Conservation (phyloP, 2,329 filamentous ascomycete species). For the Tolypocladium nubicola region DNA sequence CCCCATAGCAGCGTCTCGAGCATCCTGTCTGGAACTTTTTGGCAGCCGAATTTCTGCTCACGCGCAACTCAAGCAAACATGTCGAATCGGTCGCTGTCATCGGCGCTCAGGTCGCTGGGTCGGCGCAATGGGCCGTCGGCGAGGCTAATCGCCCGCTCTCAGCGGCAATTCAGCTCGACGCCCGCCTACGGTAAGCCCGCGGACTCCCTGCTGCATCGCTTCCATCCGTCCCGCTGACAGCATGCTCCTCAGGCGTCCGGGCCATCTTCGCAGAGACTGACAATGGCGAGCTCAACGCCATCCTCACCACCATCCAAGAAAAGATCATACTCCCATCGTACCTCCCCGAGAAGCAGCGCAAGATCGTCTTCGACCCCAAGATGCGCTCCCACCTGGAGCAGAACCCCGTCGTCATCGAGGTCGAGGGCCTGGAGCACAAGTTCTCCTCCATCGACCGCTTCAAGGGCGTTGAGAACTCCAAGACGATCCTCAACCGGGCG, state of each 20-base stretch:
- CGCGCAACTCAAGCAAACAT: slow-evolving; percentile 5
- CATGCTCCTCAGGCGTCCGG: slow-evolving; percentile 16
- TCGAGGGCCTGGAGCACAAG: slow-evolving; percentile 44
- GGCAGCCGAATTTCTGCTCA: not conserved
- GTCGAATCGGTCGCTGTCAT: slow-evolving; percentile 11
- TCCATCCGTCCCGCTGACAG: slow-evolving; percentile 3
- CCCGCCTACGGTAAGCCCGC: slow-evolving; percentile 15
- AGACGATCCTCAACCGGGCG: slow-evolving; percentile 23
- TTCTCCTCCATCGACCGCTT: slow-evolving; percentile 37
- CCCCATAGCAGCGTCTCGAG: slow-evolving; percentile 2
- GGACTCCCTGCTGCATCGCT: not conserved
- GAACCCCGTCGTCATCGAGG: slow-evolving; percentile 47
- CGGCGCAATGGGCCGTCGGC: slow-evolving; percentile 2
- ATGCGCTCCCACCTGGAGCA: slow-evolving; percentile 36
- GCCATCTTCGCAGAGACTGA: slow-evolving; percentile 40
- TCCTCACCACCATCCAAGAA: slow-evolving; percentile 42
- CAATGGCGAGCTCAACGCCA: slow-evolving; percentile 39
- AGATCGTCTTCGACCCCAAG: slow-evolving; percentile 38
- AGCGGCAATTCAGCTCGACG: slow-evolving; percentile 19
- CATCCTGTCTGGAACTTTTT: slow-evolving; percentile 8
- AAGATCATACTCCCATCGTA: slow-evolving; percentile 53
- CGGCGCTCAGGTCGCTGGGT: slow-evolving; percentile 14
- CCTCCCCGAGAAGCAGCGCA: slow-evolving; percentile 41
- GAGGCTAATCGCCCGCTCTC: not conserved
- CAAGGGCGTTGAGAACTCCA: slow-evolving; percentile 31